Base-by-base conservation (phyloP, 768 basidiomycete species). In the Mycena kentingensis region DNA sequence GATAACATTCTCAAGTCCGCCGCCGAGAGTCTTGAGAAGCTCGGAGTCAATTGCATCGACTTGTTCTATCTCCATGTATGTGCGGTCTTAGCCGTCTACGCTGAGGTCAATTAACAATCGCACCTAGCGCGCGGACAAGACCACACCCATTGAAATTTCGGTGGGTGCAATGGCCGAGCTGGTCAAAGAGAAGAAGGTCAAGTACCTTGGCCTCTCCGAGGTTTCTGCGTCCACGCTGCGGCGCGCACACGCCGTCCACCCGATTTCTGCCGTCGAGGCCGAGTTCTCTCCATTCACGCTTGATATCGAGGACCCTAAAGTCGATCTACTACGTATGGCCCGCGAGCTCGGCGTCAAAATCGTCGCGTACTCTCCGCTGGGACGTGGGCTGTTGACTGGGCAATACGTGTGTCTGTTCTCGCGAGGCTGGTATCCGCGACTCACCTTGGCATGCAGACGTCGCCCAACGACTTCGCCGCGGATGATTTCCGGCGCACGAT, bases 341-440 rank as follows among this genome's bases (percentile, higher is more conserved):
- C 16, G 32, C 4, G 74, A 75, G 51, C 49, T 73, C 2, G 70
- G 70, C 12, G 65, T 70, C 44, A 67, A 67, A 45, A 66, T 74
- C 42, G 61, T 77, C 3, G 67, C 72, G 0, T 77, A 74, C 39
- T 66, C 66, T 4, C 75, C 74, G 0, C 63, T 77, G 24, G 73
- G 74, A 19, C 63, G 71, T 38, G 74, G 73, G 10, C 45, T 77
- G 6, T 45, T 74, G 36, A 76, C 71, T 0, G 73, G 74, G 15
- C 61, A 63, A 58, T 70, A 70, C 38, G 67, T 70, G 45, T 60
- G 66, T 57, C 38, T n/a, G 18, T 51, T 15, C 12, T 12, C 16
- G 45, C 18, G 18, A 5, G 31, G 16, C 32, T 27, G 19, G 15
- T 3, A 34, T 6, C 2, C 3, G 22, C 5, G 21, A 38, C 37